phyloP scores from a whole-genome alignment of 768 basidiomycete genomes.

The Kwoniella shandongensis region DNA sequence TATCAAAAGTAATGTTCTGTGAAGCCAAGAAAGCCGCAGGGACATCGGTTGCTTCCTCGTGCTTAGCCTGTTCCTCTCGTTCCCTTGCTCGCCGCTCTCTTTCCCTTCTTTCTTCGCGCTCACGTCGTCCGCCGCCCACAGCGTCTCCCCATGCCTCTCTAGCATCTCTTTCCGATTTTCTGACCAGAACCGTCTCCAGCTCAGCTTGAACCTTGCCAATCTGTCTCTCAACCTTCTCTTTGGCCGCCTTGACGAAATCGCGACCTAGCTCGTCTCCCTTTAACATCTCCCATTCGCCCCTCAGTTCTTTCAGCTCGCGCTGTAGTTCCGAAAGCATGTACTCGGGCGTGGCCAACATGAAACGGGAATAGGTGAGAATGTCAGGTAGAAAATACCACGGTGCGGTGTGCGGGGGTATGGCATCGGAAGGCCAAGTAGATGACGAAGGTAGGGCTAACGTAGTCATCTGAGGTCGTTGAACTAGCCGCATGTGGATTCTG shows the following conservation, averaged over 20 bases:
- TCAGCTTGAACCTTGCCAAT: constrained; percentile 70
- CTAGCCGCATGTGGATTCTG: constrained; percentile 74
- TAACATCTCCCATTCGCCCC: constrained; percentile 67
- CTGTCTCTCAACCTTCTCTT: constrained; percentile 72
- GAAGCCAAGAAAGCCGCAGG: constrained; percentile 35
- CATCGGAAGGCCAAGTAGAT: constrained; percentile 87
- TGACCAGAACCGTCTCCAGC: constrained; percentile 68
- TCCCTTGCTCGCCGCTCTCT: constrained; percentile 34
- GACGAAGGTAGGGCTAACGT: constrained; percentile 93
- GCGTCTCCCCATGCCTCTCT: constrained; percentile 48
- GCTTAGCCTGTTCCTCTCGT: constrained; percentile 19
- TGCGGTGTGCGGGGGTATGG: constrained; percentile 84
- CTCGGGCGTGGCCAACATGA: constrained; percentile 91
- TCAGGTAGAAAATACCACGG: constrained; percentile 97
- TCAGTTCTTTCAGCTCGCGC: constrained; percentile 70
- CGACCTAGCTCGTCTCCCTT: constrained; percentile 72
- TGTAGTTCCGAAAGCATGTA: constrained; percentile 75
- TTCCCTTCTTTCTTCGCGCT: constrained; percentile 35
- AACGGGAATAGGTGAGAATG: constrained; percentile 79
- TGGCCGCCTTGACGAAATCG: constrained; percentile 76
- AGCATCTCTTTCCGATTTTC: constrained; percentile 65
- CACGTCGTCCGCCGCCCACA: constrained; percentile 34
- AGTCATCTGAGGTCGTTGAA: constrained; percentile 90
- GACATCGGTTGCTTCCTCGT: constrained; percentile 12
- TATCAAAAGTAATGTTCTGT: constrained; percentile 3